These are phyloP conservation scores for Aspergillus fructus DNA, from an alignment of 2,329 filamentous ascomycete species.

Conservation along the genomic window DNA sequence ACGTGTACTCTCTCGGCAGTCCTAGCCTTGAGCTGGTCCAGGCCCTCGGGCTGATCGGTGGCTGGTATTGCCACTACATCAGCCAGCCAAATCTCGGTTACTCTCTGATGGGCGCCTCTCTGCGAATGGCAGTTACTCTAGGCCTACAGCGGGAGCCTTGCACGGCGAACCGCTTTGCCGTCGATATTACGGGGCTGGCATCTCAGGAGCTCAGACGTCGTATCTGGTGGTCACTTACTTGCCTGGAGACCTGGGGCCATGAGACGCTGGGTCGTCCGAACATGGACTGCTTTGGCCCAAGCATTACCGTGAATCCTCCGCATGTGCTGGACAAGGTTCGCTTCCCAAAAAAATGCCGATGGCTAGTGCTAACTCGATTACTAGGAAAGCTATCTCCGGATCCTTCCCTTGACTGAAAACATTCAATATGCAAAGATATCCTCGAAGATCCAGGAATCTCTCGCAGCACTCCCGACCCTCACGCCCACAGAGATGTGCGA, in stretches of 20 bases:
- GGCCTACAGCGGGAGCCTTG: slow-evolving; percentile 65
- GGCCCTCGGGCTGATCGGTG: slow-evolving; percentile 67
- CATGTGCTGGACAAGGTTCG: slow-evolving; percentile 13
- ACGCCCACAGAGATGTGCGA: slow-evolving; percentile 60
- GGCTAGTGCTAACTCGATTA: slow-evolving; percentile 39
- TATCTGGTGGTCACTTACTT: slow-evolving; percentile 72
- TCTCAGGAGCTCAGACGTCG: slow-evolving; percentile 58
- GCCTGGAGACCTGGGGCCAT: slow-evolving; percentile 69
- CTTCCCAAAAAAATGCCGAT: no score
- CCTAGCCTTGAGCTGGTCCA: slow-evolving; percentile 70
- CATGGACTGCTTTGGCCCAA: slow-evolving; percentile 63
- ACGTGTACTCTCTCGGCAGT: slow-evolving; percentile 64
- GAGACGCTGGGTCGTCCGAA: slow-evolving; percentile 68
- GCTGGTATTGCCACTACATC: slow-evolving; percentile 73
- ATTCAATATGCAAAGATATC: slow-evolving; percentile 75
- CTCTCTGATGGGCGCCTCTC: slow-evolving; percentile 66
- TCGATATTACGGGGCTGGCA: no score
- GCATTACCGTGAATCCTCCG: slow-evolving; percentile 62
- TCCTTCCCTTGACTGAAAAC: slow-evolving; percentile 67
- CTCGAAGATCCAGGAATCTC: slow-evolving; percentile 69
- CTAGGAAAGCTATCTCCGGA: slow-evolving; percentile 35
- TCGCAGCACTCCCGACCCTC: slow-evolving; percentile 66
- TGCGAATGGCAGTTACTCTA: slow-evolving; percentile 69
- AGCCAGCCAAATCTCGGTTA: slow-evolving; percentile 74
- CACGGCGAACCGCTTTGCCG: slow-evolving; percentile 3